Base-by-base conservation (phyloP, 2,329 filamentous ascomycete species). In the Exophiala spinifera region DNA sequence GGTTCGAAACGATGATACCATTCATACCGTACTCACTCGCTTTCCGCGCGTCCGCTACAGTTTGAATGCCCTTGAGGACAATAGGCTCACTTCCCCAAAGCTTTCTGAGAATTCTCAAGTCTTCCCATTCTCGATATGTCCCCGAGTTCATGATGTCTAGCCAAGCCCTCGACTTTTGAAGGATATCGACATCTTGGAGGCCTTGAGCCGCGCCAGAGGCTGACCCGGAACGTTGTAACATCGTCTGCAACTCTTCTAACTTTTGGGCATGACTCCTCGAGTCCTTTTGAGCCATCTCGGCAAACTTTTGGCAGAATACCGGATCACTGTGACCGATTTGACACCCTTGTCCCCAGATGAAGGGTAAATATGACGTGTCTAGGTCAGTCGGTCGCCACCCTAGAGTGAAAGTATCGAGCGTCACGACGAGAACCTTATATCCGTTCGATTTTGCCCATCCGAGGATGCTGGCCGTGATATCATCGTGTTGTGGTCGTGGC, bases 341-440 rank as follows among this genome's bases (percentile, higher is more conserved):
- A 39, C 81, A 78, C 1, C 85, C 85, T 20, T 63, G 52, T 4
- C 23, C 23, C 23, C 23, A 25, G 23, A 25, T 25, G 23, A 25
- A 25, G 8, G 23, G 23, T 8, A 25, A 25, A 25, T 25, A 25
- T 4, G 4, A 4, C 23, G 23, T 25, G n/a, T 87, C 83, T 0
- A 89, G 75, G 63, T 88, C 86, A 0, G 73, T 74, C 0, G 85
- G 86, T 25, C 87, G 74, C 86, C 86, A 90, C 0, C 78, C 80
- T 11, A 90, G 74, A 13, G 77, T 78, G 65, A 82, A 87, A 0
- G 86, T 89, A 68, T 90, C 87, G 0, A 89, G 74, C 0, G 87
- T 90, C 0, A 90, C 83, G 4, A 90, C 80, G 0, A 89, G 73
- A 0, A 82, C 84, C 37, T 75, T 77, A 70, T 79, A 89, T 1